phyloP scores from a whole-genome alignment of 371 early-diverging fungal species.

The Zychaea mexicana region DNA sequence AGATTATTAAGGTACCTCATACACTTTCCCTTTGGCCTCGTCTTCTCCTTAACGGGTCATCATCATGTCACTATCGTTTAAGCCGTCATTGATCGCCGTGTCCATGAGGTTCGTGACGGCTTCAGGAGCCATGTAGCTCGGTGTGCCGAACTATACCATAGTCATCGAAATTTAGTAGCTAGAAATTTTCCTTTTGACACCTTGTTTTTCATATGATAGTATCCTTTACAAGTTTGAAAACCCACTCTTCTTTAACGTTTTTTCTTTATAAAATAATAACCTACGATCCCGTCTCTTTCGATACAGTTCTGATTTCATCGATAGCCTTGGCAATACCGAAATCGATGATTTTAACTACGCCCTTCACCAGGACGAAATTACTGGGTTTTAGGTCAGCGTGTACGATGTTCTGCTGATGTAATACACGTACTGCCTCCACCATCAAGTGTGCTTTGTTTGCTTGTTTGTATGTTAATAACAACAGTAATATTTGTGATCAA shows the following conservation, averaged over 20 bases:
- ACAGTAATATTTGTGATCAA: background rate
- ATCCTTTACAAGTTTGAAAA: too few relatives aligned
- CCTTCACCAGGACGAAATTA: constrained; percentile 87
- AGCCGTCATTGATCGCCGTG: constrained; percentile 29
- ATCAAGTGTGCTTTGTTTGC: too few relatives aligned
- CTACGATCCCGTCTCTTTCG: constrained; percentile 81
- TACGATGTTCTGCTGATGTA: constrained; percentile 89
- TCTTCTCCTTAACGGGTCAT: constrained; percentile 13
- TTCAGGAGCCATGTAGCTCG: constrained; percentile 99
- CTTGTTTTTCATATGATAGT: background rate
- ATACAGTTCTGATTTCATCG: constrained; percentile 96
- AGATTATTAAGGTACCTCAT: too few relatives aligned
- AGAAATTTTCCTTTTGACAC: too few relatives aligned
- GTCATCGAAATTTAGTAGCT: too few relatives aligned
- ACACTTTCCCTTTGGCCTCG: background rate
- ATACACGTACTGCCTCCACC: constrained; percentile 86
- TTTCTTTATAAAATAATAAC: background rate
- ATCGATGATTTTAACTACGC: constrained; percentile 92
- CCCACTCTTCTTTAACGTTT: background rate
- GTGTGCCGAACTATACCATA: constrained; percentile 74
- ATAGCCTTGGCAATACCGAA: constrained; percentile 99
- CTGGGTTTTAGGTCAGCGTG: constrained; percentile 98
- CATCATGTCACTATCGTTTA: constrained; percentile 31
- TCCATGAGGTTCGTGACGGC: constrained; percentile 30
- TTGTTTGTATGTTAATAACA: too few relatives aligned